A percentile compares a stretch with the other conserved stretches of the same genome.
Conservation (phyloP, 1,284 basidiomycete genomes). For the Marasmius tenuissimus region DNA sequence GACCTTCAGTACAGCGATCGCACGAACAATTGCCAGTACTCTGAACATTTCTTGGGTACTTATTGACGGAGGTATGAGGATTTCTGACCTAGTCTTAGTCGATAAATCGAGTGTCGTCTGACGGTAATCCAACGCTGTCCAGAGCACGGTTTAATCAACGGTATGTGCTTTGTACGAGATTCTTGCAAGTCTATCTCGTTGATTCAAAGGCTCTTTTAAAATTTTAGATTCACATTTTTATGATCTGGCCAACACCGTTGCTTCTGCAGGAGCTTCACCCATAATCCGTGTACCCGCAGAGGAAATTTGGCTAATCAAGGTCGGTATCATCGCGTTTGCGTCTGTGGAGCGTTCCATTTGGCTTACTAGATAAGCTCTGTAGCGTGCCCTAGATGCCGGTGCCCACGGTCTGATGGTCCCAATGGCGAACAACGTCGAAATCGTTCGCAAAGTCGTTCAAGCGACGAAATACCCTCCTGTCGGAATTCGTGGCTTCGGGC, state of each 20-base stretch:
- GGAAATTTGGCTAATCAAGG: conserved; percentile 29
- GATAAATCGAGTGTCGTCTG: not conserved
- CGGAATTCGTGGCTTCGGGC: conserved; percentile 29
- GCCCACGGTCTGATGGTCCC: conserved; percentile 32
- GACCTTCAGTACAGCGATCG: conserved; percentile 21
- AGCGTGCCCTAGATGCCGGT: conserved; percentile 30
- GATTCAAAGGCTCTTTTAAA: not conserved
- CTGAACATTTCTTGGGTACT: conserved; percentile 24
- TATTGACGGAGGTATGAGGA: conserved; percentile 22
- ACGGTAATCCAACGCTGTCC: not conserved
- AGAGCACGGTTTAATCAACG: conserved; percentile 27
- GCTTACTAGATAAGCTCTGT: not conserved
- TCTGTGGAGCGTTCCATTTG: not conserved
- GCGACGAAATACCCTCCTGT: conserved; percentile 28
- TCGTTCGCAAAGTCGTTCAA: conserved; percentile 26
- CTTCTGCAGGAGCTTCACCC: conserved; percentile 24
- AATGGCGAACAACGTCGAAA: conserved; percentile 26
- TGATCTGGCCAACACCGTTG: conserved; percentile 23
- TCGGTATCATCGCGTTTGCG: not conserved
- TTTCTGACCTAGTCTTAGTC: not conserved
- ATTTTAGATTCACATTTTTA: conserved; percentile 23
- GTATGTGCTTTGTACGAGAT: conserved; percentile 3
- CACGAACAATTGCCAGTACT: conserved; percentile 22
- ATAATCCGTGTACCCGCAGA: conserved; percentile 26
- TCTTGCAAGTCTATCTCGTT: too few relatives aligned